Evolutionary conservation across 129 eudicot species (phyloP).

Genomic region (Pulicaria dysenterica): DNA sequence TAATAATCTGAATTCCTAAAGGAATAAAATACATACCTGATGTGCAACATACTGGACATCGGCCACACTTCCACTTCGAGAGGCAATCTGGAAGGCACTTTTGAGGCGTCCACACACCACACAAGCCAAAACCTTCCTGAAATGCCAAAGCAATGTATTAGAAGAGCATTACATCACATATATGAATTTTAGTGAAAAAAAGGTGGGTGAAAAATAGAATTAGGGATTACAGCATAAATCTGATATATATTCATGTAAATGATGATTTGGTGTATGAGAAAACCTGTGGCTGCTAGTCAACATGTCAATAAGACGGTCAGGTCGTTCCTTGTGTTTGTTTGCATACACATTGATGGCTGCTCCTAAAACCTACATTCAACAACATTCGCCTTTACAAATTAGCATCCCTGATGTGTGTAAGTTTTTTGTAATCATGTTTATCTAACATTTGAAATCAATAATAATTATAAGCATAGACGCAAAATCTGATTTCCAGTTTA

Average conservation of each 20-base stretch:
- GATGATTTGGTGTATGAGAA: neutral
- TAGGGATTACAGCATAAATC: neutral
- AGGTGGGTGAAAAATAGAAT: neutral
- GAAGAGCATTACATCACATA: neutral
- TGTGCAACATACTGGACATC: slow-evolving; percentile 99
- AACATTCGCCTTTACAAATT: neutral
- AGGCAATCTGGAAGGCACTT: slow-evolving; percentile 98
- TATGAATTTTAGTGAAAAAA: neutral
- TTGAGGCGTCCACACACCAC: slow-evolving; percentile 98
- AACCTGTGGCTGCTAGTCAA: slow-evolving; percentile 98
- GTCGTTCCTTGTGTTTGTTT: slow-evolving; percentile 96
- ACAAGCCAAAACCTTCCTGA: slow-evolving; percentile 99
- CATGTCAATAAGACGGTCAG: slow-evolving; percentile 99
- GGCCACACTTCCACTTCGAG: slow-evolving; percentile 97
- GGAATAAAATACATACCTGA: slow-evolving; percentile 53
- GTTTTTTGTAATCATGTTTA: neutral
- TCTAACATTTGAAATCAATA: slow-evolving; percentile 9
- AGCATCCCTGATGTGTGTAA: neutral
- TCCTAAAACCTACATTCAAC: slow-evolving; percentile 77
- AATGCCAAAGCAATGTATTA: slow-evolving; percentile 23
- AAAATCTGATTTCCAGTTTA: slow-evolving; percentile 6
- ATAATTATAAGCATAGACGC: no score
- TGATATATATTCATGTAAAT: neutral
- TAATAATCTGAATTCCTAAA: neutral
- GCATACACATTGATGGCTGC: slow-evolving; percentile 99